Conservation (phyloP, 208 protist species). For the Trypanosoma platydactyli region DNA sequence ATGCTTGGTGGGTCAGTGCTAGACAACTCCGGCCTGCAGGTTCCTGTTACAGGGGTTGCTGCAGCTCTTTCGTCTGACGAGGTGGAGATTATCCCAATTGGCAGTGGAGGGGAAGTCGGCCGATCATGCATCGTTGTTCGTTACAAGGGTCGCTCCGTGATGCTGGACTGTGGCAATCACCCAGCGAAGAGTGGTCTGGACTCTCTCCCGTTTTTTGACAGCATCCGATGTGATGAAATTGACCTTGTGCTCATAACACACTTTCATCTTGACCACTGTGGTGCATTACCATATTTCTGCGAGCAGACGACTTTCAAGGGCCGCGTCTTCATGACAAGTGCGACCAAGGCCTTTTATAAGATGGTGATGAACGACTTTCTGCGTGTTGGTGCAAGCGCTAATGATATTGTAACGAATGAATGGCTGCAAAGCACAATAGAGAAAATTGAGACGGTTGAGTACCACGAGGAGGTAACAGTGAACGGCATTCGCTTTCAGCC, state of each 20-base stretch:
- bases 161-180: slow-evolving; percentile 99
- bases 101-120: slow-evolving; percentile 97
- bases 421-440: slow-evolving; percentile 94
- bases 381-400: slow-evolving; percentile 83
- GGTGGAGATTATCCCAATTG: slow-evolving; percentile 96
- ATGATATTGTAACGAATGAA: slow-evolving; percentile 92
- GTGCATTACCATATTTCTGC: slow-evolving; percentile 95
- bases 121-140: slow-evolving; percentile 95
- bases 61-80: slow-evolving; percentile 40
- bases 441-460: slow-evolving; percentile 97
- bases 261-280: slow-evolving; percentile 98
- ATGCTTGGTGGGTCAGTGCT: slow-evolving; percentile 8
- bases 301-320: slow-evolving; percentile 96
- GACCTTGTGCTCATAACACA: slow-evolving; percentile 97
- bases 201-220: slow-evolving; percentile 98
- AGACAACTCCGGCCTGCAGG: slow-evolving; percentile 5
- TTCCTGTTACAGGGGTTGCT: slow-evolving; percentile 1
- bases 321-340: slow-evolving; percentile 97
- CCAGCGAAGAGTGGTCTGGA: slow-evolving; percentile 94
- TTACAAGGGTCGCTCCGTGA: slow-evolving; percentile 96
- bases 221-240: slow-evolving; percentile 91
- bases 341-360: slow-evolving; percentile 97
- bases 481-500: slow-evolving; percentile 97
- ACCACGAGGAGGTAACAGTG: slow-evolving; percentile 95
- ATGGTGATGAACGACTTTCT: slow-evolving; percentile 97